A percentile compares a stretch with the other conserved stretches of the same genome.
These are phyloP conservation scores for Adiantum capillusveneris DNA, from an alignment of 75 land plant species.

Conservation along the genomic window DNA sequence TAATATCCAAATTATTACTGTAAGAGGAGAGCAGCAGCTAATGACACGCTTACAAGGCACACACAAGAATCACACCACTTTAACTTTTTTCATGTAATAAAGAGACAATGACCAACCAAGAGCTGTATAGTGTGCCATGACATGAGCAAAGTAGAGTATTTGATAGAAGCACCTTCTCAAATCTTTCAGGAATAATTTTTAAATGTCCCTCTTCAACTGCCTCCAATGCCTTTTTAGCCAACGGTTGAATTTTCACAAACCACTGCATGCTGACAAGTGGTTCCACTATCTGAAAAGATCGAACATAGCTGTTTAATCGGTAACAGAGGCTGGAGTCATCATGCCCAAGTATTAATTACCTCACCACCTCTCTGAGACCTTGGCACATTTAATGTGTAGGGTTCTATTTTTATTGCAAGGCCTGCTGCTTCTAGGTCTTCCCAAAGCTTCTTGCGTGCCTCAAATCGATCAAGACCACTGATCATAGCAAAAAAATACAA, in stretches of 20 bases:
- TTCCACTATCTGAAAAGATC: constrained; percentile 62
- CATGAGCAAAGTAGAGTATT: no score
- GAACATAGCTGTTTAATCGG: not conserved
- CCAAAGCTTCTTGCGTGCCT: constrained; percentile 86
- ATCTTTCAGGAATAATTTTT: constrained; percentile 85
- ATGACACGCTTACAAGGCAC: no score
- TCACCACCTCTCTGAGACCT: constrained; percentile 99
- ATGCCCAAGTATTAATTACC: constrained; percentile 17
- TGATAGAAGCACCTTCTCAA: constrained; percentile 99
- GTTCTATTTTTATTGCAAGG: constrained; percentile 73
- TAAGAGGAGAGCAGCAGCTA: no score
- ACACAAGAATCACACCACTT: no score
- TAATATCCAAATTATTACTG: no score
- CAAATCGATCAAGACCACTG: constrained; percentile 95
- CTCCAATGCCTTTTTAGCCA: constrained; percentile 77
- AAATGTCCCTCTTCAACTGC: constrained; percentile 81
- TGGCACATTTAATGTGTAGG: constrained; percentile 75
- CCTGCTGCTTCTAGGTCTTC: constrained; percentile 72
- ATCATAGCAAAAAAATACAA: not conserved
- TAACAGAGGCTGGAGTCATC: not conserved
- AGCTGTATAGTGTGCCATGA: no score
- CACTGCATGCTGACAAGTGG: constrained; percentile 95
- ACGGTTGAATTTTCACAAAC: constrained; percentile 84
- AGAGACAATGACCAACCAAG: no score
- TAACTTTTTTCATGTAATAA: no score